A percentile compares a stretch with the other conserved stretches of the same genome.
These are phyloP conservation scores for Inonotus obliquus DNA, from an alignment of 1,284 basidiomycete genomes.

Conservation along the genomic window DNA sequence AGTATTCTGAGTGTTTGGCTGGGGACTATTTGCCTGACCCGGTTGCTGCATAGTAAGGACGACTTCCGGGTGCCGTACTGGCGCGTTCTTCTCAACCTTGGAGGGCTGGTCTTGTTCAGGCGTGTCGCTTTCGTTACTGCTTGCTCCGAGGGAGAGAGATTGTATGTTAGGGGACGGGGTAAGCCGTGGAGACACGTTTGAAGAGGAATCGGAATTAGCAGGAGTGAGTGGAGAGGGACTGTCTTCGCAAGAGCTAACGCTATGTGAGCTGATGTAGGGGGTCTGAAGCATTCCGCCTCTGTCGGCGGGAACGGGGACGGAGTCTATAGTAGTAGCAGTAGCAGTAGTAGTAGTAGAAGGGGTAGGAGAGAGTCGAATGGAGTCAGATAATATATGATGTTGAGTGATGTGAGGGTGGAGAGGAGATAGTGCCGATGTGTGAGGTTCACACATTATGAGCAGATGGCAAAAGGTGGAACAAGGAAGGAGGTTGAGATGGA, in stretches of 20 bases:
- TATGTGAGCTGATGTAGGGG: not conserved
- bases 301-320: conserved; percentile 2
- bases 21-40: conserved; percentile 30
- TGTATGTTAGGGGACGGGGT: conserved; percentile 4
- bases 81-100: not conserved
- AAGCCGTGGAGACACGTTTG: not conserved
- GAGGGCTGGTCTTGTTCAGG: not conserved
- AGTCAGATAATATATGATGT: not conserved
- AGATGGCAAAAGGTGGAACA: not conserved
- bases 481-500: conserved; percentile 12
- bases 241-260: conserved; percentile 1
- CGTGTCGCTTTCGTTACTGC: not conserved
- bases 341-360: conserved; percentile 12
- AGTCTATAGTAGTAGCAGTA: conserved; percentile 15
- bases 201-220: not conserved
- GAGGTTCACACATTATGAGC: not conserved
- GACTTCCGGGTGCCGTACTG: not conserved
- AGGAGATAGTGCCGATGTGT: not conserved
- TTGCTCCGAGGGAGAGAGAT: not conserved
- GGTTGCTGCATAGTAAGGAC: not conserved
- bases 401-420: not conserved
- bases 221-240: conserved; percentile 7
- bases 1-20: conserved; percentile 47
- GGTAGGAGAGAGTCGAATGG: conserved; percentile 13
- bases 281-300: conserved; percentile 3